These are phyloP conservation scores for Hymenoscyphus albidus DNA, from an alignment of 2,329 filamentous ascomycete species.

Conservation along the genomic window DNA sequence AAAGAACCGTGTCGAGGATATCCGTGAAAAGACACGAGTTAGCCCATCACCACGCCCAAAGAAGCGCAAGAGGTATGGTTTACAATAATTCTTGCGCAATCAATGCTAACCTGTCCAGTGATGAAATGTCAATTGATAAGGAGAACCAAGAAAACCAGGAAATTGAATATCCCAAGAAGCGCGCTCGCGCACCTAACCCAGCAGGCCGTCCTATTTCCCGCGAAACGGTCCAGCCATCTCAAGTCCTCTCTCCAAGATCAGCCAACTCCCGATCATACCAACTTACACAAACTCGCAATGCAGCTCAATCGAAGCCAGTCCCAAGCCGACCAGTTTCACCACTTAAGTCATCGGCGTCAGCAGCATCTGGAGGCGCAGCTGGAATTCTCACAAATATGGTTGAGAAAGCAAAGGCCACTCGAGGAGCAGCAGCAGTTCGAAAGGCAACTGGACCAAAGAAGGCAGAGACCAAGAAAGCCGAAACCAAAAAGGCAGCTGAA, in stretches of 20 bases:
- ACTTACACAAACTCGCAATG: conserved; percentile 27
- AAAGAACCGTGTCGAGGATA: conserved; percentile 23
- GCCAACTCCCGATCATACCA: conserved; percentile 54
- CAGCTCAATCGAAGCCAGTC: conserved; percentile 52
- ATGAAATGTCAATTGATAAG: conserved; percentile 67
- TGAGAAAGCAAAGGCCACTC: conserved; percentile 55
- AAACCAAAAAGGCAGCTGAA: conserved; percentile 13
- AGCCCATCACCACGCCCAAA: conserved; percentile 35
- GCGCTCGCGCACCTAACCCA: conserved; percentile 35
- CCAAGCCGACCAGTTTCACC: conserved; percentile 59
- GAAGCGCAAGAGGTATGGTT: conserved; percentile 51
- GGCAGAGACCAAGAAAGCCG: conserved; percentile 1
- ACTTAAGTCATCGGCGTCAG: conserved; percentile 46
- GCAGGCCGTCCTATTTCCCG: conserved; percentile 39
- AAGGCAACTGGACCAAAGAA: conserved; percentile 25
- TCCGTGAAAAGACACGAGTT: conserved; percentile 22
- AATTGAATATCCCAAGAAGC: conserved; percentile 68
- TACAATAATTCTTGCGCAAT: conserved; percentile 18
- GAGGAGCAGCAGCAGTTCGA: conserved; percentile 44
- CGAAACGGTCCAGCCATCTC: conserved; percentile 44
- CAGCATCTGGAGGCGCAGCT: conserved; percentile 36
- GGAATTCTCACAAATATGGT: conserved; percentile 54
- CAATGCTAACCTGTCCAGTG: conserved; percentile 43
- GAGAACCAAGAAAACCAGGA: conserved; percentile 74
- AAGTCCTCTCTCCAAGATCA: conserved; percentile 65